Evolutionary conservation across 179 eudicot species (phyloP), one percentile per base, ranked within the genome.

Genomic region (Carnegiea gigantea): DNA sequence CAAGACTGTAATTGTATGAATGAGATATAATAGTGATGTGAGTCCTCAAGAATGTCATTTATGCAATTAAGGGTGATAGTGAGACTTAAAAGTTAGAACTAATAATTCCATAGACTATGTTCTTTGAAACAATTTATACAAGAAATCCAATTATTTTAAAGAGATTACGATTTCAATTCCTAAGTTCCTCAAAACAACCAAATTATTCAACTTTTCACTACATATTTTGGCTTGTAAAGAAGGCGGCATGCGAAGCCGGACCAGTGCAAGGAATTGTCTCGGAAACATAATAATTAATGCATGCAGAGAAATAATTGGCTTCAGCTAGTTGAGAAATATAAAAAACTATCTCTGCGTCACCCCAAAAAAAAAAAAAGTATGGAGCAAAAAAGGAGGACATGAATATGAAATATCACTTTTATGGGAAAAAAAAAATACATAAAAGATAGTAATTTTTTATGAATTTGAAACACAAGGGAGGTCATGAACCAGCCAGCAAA

Each of bases 401-500:
- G 33, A 40, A 64, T 77, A 77, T 62, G 57, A 64, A 33, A 67
- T 67, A 28, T 26, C 18, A 67, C 72, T 67, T 67, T 14, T 15
- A 70, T n/a, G 26, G n/a, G n/a, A 68, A 30, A 30, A 70, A 14
- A 2, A 26, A 68, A 26, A 13, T 14, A 26, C 14, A 51, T 49
- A 51, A 23, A 23, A 5, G 14, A 21, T 38, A 59, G n/a, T 6
- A 28, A 7, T 53, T 53, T 30, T 51, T 12, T 23, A 71, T 70
- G 73, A 78, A 82, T 21, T 82, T 70, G 9, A n/a, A 65, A 70
- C 74, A 78, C 80, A 49, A 82, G 87, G 83, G 82, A 83, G n/a
- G n/a, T n/a, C 85, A 85, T 85, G 87, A 75, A 85, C 82, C 80
- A 78, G 62, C 80, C 80, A 75, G 20, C 57, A 65, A 9, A 70